Evolutionary conservation across 805 yeast species (phyloP).

Genomic region (Candida tallmaniae): DNA sequence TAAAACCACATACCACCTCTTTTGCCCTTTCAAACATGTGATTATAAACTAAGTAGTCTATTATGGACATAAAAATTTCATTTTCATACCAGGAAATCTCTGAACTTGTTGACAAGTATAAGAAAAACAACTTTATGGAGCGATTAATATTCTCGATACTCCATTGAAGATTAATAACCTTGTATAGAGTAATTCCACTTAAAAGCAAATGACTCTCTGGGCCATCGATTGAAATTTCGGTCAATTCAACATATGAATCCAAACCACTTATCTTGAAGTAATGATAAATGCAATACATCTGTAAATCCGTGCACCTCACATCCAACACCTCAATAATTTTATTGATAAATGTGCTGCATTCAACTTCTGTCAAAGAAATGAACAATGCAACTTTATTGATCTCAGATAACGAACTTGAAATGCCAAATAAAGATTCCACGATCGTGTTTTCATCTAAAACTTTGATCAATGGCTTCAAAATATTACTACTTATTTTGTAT

Average conservation of each 20-base stretch:
- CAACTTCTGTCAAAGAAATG: no score
- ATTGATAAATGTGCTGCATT: no score
- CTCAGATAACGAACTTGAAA: slow-evolving; percentile 6
- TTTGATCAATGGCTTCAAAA: not conserved
- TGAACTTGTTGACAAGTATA: slow-evolving; percentile 6
- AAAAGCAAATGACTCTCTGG: slow-evolving; percentile 9
- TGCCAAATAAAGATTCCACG: slow-evolving; percentile 8
- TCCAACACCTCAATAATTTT: slow-evolving; percentile 1
- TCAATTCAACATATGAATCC: not conserved
- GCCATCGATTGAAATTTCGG: not conserved
- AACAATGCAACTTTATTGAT: slow-evolving; percentile 13
- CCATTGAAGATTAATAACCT: slow-evolving; percentile 18
- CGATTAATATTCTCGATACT: slow-evolving; percentile 10
- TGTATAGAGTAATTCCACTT: slow-evolving; percentile 21
- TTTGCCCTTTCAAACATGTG: slow-evolving; percentile 11
- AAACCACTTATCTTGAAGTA: slow-evolving; percentile 5
- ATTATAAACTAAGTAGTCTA: slow-evolving; percentile 22
- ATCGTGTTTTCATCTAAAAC: not conserved
- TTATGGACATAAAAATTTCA: slow-evolving; percentile 20
- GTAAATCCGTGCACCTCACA: not conserved
- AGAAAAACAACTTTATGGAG: slow-evolving; percentile 11
- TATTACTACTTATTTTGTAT: not conserved
- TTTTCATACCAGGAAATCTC: slow-evolving; percentile 19
- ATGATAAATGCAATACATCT: slow-evolving; percentile 2
- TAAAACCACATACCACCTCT: no score